Evolutionary conservation across 139 green algal species (phyloP), one percentile per base, ranked within the genome.

Genomic region (Nannochloris sp.): DNA sequence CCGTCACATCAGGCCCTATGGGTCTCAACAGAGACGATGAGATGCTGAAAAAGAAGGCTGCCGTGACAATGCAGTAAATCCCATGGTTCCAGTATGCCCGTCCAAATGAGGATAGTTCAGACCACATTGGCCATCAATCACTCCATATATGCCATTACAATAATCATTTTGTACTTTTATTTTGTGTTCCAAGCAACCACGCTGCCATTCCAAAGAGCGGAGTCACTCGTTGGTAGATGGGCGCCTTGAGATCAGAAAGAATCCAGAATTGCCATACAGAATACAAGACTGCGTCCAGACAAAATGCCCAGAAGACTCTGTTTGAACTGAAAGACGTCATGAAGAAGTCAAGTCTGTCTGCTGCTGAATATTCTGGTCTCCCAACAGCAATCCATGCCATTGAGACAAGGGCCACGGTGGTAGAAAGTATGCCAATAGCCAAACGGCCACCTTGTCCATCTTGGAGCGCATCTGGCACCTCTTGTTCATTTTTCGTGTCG

Each of bases 221-320:
- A 57, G 90, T 60, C 19, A 78, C 84, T 6, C 72, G 71, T 34
- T 86, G 80, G 18, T 19, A 10, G 0, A 66, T 64, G 25, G 72
- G 24, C 2, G 84, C 74, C 19, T 44, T 44, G 3, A 55, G 63
- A 11, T 66, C 43, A 40, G 61, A 49, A 70, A 95, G 64, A 40
- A 95, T 51, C 6, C 71, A 50, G 15, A 78, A 68, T 69, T 95
- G 88, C 76, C 81, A 95, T 11, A 88, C 66, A 12, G 43, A 67
- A 71, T 93, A 95, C 44, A 95, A 65, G 0, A 50, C 46, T 4
- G 72, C 61, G 66, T 95, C 88, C 51, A 93, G 49, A 3, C 76
- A 54, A 72, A 95, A 95, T 4, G 88, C 88, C 75, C 72, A 95
- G 56, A 88, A 90, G 4, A 85, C 85, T 24, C 85, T 72, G 50